Evolutionary conservation across 2,329 filamentous ascomycete species (phyloP).

Genomic region (Penicillium sp.): DNA sequence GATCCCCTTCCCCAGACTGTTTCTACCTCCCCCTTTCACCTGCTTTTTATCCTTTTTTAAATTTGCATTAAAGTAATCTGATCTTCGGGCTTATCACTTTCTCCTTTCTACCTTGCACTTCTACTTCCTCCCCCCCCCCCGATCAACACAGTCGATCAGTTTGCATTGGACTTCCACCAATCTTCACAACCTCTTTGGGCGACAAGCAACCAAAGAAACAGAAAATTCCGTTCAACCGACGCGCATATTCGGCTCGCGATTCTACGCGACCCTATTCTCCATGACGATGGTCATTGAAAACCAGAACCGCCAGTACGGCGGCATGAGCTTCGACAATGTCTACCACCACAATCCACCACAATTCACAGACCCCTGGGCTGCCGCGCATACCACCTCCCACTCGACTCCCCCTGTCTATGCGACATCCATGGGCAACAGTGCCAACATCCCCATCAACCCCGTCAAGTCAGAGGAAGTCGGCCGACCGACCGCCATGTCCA

Average conservation of each 20-base stretch:
- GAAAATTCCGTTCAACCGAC: not conserved
- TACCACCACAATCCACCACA: constrained; percentile 65
- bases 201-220: not conserved
- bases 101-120: constrained; percentile 1
- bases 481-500: constrained; percentile 62
- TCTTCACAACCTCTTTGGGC: not conserved
- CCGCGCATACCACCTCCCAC: constrained; percentile 58
- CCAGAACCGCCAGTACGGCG: constrained; percentile 78
- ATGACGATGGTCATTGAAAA: constrained; percentile 97
- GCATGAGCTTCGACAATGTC: constrained; percentile 79
- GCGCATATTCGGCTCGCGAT: not conserved
- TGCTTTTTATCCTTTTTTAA: not conserved
- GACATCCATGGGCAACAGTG: constrained; percentile 62
- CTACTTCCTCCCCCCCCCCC: constrained; percentile 10
- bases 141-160: constrained; percentile 17
- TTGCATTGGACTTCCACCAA: not conserved
- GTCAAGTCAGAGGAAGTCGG: constrained; percentile 58
- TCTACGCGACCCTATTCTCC: constrained; percentile 40
- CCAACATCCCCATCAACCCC: constrained; percentile 57
- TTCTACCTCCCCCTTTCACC: constrained; percentile 15
- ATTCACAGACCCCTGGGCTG: constrained; percentile 88
- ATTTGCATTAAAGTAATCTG: not conserved
- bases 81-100: constrained; percentile 21
- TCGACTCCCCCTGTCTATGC: constrained; percentile 62
- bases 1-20: constrained; percentile 46